Evolutionary conservation across 2,329 filamentous ascomycete genomes (phyloP), one percentile per base, ranked within the genome.

Genomic region (Penicillium sp.): DNA sequence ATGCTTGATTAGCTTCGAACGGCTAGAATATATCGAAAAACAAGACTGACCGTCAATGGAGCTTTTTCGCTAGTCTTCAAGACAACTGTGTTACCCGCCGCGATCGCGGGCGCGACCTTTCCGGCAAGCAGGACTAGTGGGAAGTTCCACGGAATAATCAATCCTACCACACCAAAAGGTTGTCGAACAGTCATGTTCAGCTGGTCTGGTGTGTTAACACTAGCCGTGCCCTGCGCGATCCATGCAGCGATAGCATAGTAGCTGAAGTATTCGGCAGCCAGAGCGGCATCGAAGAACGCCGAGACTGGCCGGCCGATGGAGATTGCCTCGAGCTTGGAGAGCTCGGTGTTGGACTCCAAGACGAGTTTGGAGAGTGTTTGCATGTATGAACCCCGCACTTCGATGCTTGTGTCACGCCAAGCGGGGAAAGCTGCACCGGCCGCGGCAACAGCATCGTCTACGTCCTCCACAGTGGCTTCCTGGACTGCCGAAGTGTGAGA

Each of bases 51-150:
- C 2, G 82, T 82, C 48, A 88, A 68, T 0, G 85, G 85, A 0
- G 84, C 82, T 61, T 85, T 79, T 71, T 88, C 85, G 55, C 81
- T 83, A 9, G 82, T 81, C 71, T 88, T 88, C 29, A 87, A 67
- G 2, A 88, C 70, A 39, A 88, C 79, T 21, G 78, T 82, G 63
- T 87, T 87, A 34, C 83, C 83, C 43, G 79, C 78, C 1, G 83
- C 83, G 29, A 88, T 72, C 0, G 84, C 84, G 0, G 84, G 83
- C 2, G 81, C 83, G 32, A 85, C 71, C 69, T 88, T 87, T 69
- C 69, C 67, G 0, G 68, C 71, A 27, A 81, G 73, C 56, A 79
- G 77, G 1, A 77, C 50, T 3, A 83, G 59, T 0, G 81, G 76
- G 0, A 74, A 75, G 57, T 85, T 84, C 81, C 82, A 86, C 0